Percentiles rank a stretch among this genome's conserved stretches.
Conservation (phyloP, 2,329 filamentous ascomycete species). For the Colletotrichum cordylinicola region DNA sequence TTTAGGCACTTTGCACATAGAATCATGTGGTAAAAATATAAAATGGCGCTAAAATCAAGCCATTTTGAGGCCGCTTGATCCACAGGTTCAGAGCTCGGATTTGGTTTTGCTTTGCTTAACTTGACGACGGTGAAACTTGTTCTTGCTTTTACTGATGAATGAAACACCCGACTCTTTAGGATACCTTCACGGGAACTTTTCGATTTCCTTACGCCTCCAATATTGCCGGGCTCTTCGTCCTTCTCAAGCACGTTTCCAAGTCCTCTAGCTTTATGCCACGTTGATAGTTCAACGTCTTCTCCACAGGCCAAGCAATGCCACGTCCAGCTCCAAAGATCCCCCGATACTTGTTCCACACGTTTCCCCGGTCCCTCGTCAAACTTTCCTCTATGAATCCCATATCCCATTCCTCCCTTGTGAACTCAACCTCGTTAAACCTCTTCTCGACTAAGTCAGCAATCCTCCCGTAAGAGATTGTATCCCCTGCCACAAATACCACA, state of each 20-base stretch:
- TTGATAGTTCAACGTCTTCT: slow-evolving; percentile 57
- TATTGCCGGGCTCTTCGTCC: neutral
- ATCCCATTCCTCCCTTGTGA: slow-evolving; percentile 57
- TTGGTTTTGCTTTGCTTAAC: neutral
- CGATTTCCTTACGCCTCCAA: neutral
- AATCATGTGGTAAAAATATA: neutral
- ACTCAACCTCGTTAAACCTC: slow-evolving; percentile 38
- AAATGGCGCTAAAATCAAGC: neutral
- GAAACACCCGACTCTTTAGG: neutral
- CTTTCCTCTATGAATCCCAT: slow-evolving; percentile 48
- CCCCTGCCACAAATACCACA: slow-evolving; percentile 65
- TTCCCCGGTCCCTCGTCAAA: slow-evolving; percentile 49
- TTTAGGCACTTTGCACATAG: neutral
- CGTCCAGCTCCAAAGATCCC: slow-evolving; percentile 63
- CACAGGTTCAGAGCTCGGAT: neutral
- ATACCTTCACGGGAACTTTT: neutral
- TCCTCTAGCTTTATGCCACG: slow-evolving; percentile 50
- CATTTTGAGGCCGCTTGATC: neutral
- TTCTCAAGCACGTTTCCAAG: slow-evolving; percentile 43
- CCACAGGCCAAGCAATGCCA: slow-evolving; percentile 64
- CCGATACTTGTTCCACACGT: slow-evolving; percentile 63
- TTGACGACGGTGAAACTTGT: neutral
- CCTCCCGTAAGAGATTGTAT: slow-evolving; percentile 63
- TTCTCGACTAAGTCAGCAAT: slow-evolving; percentile 59
- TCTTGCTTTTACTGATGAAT: neutral